phyloP scores from a whole-genome alignment of 768 basidiomycete species.

The Mycena filopes region DNA sequence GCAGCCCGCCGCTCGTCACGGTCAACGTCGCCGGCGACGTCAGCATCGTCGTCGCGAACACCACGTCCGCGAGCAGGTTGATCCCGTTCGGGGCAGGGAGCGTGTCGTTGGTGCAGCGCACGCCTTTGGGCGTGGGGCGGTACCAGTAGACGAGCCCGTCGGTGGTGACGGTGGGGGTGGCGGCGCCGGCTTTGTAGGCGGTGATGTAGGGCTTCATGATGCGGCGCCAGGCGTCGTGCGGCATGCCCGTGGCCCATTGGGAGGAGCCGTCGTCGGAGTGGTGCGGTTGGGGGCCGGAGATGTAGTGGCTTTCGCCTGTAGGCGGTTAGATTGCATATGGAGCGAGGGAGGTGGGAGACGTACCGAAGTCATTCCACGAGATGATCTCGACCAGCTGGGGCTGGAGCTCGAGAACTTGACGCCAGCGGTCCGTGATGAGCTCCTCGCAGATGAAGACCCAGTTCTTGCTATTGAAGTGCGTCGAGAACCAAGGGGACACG shows the following conservation, averaged over 20 bases:
- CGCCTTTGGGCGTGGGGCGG: conserved; percentile 31
- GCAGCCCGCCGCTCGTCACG: conserved; percentile 16
- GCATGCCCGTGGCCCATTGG: conserved; percentile 33
- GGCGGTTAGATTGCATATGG: too few species aligned
- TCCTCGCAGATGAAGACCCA: conserved; percentile 73
- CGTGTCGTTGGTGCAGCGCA: conserved; percentile 21
- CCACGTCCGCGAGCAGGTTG: conserved; percentile 21
- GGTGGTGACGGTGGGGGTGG: conserved; percentile 24
- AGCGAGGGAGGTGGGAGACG: too few species aligned
- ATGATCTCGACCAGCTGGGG: conserved; percentile 64
- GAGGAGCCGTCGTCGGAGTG: conserved; percentile 34
- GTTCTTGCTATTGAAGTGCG: conserved; percentile 77
- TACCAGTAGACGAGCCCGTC: conserved; percentile 38
- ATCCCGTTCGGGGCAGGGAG: conserved; percentile 24
- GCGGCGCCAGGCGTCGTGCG: conserved; percentile 33
- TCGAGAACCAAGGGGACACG: conserved; percentile 82
- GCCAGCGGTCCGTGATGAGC: conserved; percentile 72
- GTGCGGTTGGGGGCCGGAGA: conserved; percentile 34
- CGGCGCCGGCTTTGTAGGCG: conserved; percentile 31
- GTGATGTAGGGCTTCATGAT: conserved; percentile 35
- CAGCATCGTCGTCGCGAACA: conserved; percentile 26
- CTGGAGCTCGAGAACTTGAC: conserved; percentile 60
- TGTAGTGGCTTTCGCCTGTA: conserved; percentile 54
- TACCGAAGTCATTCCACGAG: conserved; percentile 84
- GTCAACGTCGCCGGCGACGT: conserved; percentile 18